These are phyloP conservation scores for Rhodofomes roseus DNA, from an alignment of 1,284 basidiomycete genomes.

Conservation along the genomic window DNA sequence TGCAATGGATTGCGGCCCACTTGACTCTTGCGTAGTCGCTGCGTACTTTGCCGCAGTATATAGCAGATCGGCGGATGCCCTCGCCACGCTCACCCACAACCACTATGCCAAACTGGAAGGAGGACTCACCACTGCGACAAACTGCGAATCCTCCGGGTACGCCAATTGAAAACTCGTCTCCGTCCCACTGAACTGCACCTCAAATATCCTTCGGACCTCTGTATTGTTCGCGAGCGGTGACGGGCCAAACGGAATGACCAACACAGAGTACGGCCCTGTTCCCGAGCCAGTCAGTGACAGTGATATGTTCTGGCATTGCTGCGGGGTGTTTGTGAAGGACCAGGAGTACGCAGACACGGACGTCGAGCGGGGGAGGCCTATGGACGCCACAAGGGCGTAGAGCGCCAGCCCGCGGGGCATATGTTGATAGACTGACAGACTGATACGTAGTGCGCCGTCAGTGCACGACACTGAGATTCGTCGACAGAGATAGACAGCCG, in stretches of 20 bases:
- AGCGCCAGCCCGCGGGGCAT: conserved; percentile 3
- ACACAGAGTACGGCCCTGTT: conserved; percentile 57
- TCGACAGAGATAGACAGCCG: background rate
- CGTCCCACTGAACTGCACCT: conserved; percentile 46
- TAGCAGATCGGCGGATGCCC: too few relatives aligned
- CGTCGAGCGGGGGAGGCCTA: conserved; percentile 16
- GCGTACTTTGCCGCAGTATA: too few relatives aligned
- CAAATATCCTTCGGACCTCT: conserved; percentile 63
- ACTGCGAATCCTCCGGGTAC: conserved; percentile 64
- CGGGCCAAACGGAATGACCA: conserved; percentile 65
- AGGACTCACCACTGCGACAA: conserved; percentile 69
- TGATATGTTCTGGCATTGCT: conserved; percentile 62
- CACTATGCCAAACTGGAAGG: background rate
- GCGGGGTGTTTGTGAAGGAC: conserved; percentile 50
- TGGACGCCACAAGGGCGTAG: conserved; percentile 11
- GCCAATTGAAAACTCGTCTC: conserved; percentile 54
- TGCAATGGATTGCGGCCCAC: too few relatives aligned
- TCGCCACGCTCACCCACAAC: too few relatives aligned
- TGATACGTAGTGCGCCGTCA: background rate
- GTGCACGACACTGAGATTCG: background rate
- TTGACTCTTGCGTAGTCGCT: too few relatives aligned
- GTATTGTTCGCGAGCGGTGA: conserved; percentile 53
- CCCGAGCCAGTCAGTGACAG: conserved; percentile 52
- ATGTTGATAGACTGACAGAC: background rate
- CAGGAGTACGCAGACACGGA: conserved; percentile 51